Conservation (phyloP, 2,329 filamentous ascomycete genomes). For the Colletotrichum tropicicola region DNA sequence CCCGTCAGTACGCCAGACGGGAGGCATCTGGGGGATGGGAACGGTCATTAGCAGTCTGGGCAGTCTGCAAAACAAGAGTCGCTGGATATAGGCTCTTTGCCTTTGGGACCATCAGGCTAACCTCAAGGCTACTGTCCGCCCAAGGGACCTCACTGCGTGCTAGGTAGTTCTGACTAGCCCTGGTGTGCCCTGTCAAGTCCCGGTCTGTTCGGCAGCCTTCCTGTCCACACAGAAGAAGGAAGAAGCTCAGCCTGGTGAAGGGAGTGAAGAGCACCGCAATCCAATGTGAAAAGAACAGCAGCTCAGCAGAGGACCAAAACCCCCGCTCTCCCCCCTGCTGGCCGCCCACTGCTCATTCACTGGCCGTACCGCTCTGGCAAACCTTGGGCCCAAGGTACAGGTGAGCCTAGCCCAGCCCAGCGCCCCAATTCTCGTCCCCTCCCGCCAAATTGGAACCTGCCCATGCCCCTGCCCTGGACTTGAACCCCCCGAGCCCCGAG, state of each 20-base stretch:
- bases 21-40: neutral
- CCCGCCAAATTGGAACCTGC: constrained; percentile 28
- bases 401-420: constrained; percentile 26
- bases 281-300: neutral
- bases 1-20: neutral
- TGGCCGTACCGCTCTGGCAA: constrained; percentile 2
- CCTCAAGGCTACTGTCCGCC: neutral
- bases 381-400: constrained; percentile 6
- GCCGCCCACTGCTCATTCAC: neutral
- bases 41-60: neutral
- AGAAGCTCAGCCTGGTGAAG: neutral
- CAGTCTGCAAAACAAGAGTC: neutral
- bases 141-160: neutral
- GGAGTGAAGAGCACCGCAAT: neutral
- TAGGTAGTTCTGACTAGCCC: neutral
- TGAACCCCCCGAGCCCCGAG: constrained; percentile 23
- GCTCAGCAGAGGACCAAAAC: neutral
- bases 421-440: constrained; percentile 23
- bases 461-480: constrained; percentile 20
- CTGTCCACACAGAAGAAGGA: neutral
- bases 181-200: neutral
- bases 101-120: neutral
- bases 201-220: neutral
- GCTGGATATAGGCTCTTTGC: neutral
- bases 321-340: constrained; percentile 1